Evolutionary conservation across 2,329 filamentous ascomycete genomes (phyloP), one percentile per base, ranked within the genome.

Genomic region (Diaporthe amygdali): DNA sequence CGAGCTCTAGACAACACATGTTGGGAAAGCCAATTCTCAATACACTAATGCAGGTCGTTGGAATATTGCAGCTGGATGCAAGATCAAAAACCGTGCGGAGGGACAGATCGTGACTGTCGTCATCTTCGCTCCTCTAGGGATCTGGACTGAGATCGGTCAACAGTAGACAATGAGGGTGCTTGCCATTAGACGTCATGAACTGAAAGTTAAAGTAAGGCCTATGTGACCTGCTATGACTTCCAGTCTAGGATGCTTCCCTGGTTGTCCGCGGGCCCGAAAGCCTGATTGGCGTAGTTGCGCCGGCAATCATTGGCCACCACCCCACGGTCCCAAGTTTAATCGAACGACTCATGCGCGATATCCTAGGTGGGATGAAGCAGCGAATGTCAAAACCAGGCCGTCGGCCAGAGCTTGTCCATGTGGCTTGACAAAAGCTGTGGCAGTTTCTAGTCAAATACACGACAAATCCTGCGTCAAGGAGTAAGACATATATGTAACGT

Each of bases 181-280:
- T 37, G 17, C 59, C 59, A 25, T 47, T 47, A 44, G 44, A 64
- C 59, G 59, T 64, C 59, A 64, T 64, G 59, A 64, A 14, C 12
- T 49, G 41, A 17, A 64, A 22, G 30, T 37, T 37, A 64, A 64
- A 15, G 1, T 49, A 20, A 37, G 8, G 41, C 2, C 30, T 20
- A 12, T n/a, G 27, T 22, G 20, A 15, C 34, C 49, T 30, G 59
- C 59, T 64, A 64, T 49, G 59, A 37, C 59, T 46, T 15, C 32
- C 27, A 14, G 10, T 7, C 59, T 22, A 46, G 59, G 59, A 64
- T 64, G 44, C 32, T 37, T 64, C 59, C 59, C 59, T 49, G 59
- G 14, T 64, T 49, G 27, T 64, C 37, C 20, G 34, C 47, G 41
- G 59, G 44, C 27, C n/a, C 14, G 12, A 10, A n/a, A 25, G 44